Percentiles rank a stretch among this genome's conserved stretches.
Conservation (phyloP, 2,329 filamentous ascomycete species). For the Ascochyta clinopodiicola region DNA sequence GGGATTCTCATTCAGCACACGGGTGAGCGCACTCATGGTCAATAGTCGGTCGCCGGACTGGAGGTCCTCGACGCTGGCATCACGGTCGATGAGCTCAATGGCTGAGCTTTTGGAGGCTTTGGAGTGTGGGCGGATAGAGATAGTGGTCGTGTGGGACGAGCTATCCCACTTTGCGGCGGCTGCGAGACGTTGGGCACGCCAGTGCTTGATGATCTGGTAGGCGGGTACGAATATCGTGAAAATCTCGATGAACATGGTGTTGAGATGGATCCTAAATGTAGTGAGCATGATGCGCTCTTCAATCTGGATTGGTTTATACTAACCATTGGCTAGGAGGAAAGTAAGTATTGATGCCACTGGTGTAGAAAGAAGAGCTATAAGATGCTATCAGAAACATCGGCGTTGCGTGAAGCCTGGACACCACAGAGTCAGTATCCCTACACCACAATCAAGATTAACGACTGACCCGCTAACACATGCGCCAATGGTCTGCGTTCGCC, state of each 20-base stretch:
- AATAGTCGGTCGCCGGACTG: conserved; percentile 15
- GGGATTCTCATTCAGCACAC: conserved; percentile 19
- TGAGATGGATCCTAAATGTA: conserved; percentile 22
- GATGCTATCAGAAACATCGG: conserved; percentile 29
- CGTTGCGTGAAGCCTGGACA: conserved; percentile 22
- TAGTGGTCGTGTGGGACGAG: conserved; percentile 3
- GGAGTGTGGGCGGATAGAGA: background rate
- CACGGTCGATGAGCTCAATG: conserved; percentile 15
- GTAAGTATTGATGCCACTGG: conserved; percentile 21
- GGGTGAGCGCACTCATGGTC: conserved; percentile 17
- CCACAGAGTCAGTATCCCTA: background rate
- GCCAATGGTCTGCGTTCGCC: conserved; percentile 27
- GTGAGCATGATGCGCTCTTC: background rate
- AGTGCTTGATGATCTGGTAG: conserved; percentile 21
- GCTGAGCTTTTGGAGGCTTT: conserved; percentile 6
- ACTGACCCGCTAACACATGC: conserved; percentile 25
- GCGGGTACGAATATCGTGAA: conserved; percentile 26
- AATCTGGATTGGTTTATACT: background rate
- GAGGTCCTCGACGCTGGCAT: background rate
- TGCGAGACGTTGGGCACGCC: conserved; percentile 6
- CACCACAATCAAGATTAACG: background rate
- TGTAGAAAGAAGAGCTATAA: conserved; percentile 22
- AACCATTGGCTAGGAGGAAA: conserved; percentile 27
- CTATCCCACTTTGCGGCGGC: conserved; percentile 3
- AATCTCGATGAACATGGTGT: conserved; percentile 26